Evolutionary conservation across 2,329 filamentous ascomycete genomes (phyloP), one percentile per base, ranked within the genome.

Genomic region (Ceratocystis cubensis): DNA sequence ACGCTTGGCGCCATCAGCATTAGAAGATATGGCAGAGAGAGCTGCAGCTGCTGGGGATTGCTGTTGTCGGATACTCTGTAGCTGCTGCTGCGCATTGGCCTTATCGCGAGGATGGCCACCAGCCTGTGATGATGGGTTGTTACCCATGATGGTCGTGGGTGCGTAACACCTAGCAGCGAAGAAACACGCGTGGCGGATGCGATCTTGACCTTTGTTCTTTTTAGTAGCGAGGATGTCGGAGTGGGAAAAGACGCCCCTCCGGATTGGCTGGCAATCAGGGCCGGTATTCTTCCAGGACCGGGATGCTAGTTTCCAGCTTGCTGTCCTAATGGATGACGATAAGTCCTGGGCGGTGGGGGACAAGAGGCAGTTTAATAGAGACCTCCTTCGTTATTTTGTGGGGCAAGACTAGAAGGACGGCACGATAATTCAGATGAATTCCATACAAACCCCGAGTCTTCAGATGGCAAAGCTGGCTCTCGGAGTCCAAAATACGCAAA

Each of bases 111-210:
- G 28, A 33, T 59, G 56, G 17, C 56, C 37, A 25, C 61, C 61
- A 20, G 46, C 61, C 44, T 46, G 61, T 13, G 61, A 48, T 30
- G 61, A 63, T 41, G 44, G 44, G 25, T 63, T 63, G 44, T 63
- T 63, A 33, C 61, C 61, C 61, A 63, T 63, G 61, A 13, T 46
- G 44, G 10, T 28, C 3, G 30, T 4, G 44, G 25, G 15, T 5
- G 15, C 25, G 20, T 17, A 17, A 57, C 6, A 13, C 30, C 17
- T 57, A n/a, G 28, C 25, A 30, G 13, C 5, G 15, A 17, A 33
- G 25, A n/a, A 33, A 57, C 1, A 5, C 28, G 13, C 20, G 48
- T 33, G n/a, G 53, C 28, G 25, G 30, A 28, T n/a, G 30, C 10
- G 7, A 17, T 17, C 17, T 20, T 57, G 53, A 7, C n/a, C 53